Evolutionary conservation across 2,329 filamentous ascomycete species (phyloP), one percentile per base, ranked within the genome.

Genomic region (Zopfia rhizophila): DNA sequence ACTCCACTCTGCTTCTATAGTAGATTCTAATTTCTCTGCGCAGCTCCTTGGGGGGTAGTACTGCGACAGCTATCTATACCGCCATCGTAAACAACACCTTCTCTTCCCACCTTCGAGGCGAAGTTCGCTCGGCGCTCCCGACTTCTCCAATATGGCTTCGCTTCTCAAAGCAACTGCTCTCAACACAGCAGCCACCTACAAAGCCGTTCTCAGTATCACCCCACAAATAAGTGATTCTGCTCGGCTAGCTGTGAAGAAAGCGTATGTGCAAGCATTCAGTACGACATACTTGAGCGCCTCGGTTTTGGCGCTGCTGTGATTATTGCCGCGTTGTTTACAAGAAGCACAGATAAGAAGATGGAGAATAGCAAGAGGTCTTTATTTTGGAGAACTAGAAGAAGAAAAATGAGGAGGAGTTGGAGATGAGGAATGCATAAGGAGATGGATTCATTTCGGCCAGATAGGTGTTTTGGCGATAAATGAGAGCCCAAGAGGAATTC

Each of bases 51-150:
- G 40, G 46, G 13, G 46, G 46, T 14, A 45, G 40, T 30, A 40
- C 41, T 19, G 40, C 46, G 14, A 49, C 40, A 7, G 40, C 46
- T 2, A 49, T 49, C 33, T 49, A 49, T 18, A 40, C 35, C 17
- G 39, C 46, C 11, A 49, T 45, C 16, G 40, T 33, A 12, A 49
- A 49, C 25, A 49, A 49, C 30, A 49, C 40, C 28, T 49, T 45
- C 24, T 11, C 19, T 13, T 17, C 14, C 8, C 24, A 38, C 12
- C 36, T 49, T 5, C 46, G 29, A 7, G 35, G 36, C 12, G 46
- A 45, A 41, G 40, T 49, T 4, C 14, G 5, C 17, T 16, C 14
- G 35, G 35, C 5, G 40, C 25, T 4, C 46, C 46, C 23, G 25
- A 31, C 14, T 49, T 49, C 25, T 22, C 46, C 3, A 31, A 39